These are phyloP conservation scores for Dictyostelium purpureum DNA, from an alignment of 78 protist genomes.

Conservation along the genomic window DNA sequence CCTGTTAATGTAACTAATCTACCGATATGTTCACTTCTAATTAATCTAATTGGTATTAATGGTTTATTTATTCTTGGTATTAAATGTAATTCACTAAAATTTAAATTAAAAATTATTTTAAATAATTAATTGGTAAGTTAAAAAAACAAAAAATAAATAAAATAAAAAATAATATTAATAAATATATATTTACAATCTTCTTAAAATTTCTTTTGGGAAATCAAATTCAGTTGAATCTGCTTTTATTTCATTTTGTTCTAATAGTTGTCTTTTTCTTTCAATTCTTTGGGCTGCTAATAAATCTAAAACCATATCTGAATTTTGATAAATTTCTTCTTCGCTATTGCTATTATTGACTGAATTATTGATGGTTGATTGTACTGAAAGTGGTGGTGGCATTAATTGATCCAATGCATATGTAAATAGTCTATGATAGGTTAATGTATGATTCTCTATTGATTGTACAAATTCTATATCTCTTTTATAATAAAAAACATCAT, in stretches of 20 bases:
- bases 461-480: slow-evolving; percentile 3
- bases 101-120: background rate
- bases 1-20: slow-evolving; percentile 77
- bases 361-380: background rate
- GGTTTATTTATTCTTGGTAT: background rate
- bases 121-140: background rate
- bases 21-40: slow-evolving; percentile 67
- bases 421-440: slow-evolving; percentile 47
- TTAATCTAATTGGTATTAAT: slow-evolving; percentile 44
- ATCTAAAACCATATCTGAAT: slow-evolving; percentile 36
- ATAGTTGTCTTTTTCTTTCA: background rate
- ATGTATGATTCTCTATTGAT: slow-evolving; percentile 30
- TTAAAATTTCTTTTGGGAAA: slow-evolving; percentile 27
- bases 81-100: slow-evolving; percentile 17
- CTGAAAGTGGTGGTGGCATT: background rate
- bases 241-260: slow-evolving; percentile 9
- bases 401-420: slow-evolving; percentile 68
- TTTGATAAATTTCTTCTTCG: background rate
- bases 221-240: slow-evolving; percentile 15
- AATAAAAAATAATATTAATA: background rate
- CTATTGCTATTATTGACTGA: too few relatives aligned
- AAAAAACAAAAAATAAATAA: background rate
- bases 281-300: slow-evolving; percentile 8
- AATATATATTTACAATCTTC: slow-evolving; percentile 11
- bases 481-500: slow-evolving; percentile 42